Evolutionary conservation across 2,329 filamentous ascomycete genomes (phyloP).

Genomic region (Coniochaeta ligniaria): DNA sequence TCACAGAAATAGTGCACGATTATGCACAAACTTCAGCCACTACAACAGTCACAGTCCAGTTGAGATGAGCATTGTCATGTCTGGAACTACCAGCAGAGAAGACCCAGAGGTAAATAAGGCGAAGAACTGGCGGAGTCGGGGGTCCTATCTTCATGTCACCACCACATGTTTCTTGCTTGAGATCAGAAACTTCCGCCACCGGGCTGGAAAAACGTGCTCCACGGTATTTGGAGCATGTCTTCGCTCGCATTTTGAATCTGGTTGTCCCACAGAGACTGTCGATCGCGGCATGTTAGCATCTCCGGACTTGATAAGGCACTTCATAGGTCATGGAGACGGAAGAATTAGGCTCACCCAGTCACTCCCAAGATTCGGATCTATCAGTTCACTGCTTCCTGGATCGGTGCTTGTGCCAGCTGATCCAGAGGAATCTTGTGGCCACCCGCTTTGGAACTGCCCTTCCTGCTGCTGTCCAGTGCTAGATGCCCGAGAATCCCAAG

Average conservation of each 20-base stretch:
- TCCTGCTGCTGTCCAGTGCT: background rate
- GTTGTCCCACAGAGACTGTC: constrained; percentile 16
- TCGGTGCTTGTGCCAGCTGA: background rate
- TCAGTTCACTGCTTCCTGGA: background rate
- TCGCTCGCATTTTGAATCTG: constrained; percentile 16
- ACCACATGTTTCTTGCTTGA: no score
- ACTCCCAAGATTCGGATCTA: constrained; percentile 5
- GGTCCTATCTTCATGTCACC: no score
- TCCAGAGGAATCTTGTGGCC: background rate
- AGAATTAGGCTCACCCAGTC: constrained; percentile 8
- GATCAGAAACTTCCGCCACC: background rate
- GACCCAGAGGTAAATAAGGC: background rate
- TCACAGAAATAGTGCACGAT: no score
- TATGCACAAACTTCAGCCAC: background rate
- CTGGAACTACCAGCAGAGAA: background rate
- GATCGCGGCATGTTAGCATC: background rate
- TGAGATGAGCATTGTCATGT: background rate
- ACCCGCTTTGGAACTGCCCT: background rate
- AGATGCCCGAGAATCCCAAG: background rate
- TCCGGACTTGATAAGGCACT: background rate
- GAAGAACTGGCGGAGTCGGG: no score
- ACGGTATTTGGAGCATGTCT: constrained; percentile 18
- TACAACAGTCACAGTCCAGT: background rate
- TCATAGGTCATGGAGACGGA: background rate
- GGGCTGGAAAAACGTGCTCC: constrained; percentile 15